phyloP scores from a whole-genome alignment of 176 grass and related monocot species.

The Tuctoria greenei region DNA sequence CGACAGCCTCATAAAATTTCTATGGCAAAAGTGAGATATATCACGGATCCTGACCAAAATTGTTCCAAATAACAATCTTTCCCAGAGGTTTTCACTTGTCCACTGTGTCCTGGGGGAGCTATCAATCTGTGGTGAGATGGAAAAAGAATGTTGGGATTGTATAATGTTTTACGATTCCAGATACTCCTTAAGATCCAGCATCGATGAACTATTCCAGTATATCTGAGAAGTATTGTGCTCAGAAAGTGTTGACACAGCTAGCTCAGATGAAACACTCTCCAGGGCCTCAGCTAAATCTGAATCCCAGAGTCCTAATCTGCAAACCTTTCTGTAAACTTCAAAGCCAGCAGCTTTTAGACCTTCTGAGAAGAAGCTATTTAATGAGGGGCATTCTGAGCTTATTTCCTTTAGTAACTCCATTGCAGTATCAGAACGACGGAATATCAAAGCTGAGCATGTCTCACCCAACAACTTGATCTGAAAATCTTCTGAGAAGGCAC shows the following conservation, averaged over 20 bases:
- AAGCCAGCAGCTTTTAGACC: slow-evolving; percentile 71
- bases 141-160: not conserved
- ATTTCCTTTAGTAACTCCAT: slow-evolving; percentile 59
- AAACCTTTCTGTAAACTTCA: slow-evolving; percentile 72
- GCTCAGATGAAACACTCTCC: slow-evolving; percentile 49
- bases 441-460: slow-evolving; percentile 69
- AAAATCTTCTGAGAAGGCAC: slow-evolving; percentile 63
- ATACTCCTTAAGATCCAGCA: slow-evolving; percentile 67
- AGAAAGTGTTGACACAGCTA: slow-evolving; percentile 6
- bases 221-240: slow-evolving; percentile 46
- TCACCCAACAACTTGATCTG: slow-evolving; percentile 67
- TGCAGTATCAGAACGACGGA: slow-evolving; percentile 47
- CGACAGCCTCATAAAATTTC: not conserved
- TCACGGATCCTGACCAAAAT: not conserved
- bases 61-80: not conserved
- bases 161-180: slow-evolving; percentile 41
- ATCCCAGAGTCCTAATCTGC: slow-evolving; percentile 76
- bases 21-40: not conserved
- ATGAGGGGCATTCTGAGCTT: slow-evolving; percentile 39
- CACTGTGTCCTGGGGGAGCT: not conserved
- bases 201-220: slow-evolving; percentile 58
- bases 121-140: slow-evolving; percentile 4
- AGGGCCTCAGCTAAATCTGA: slow-evolving; percentile 70
- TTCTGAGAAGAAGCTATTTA: slow-evolving; percentile 56
- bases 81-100: not conserved